Base-by-base conservation (phyloP, 1,139 yeast genomes). In the Saccharomyces hybrid region DNA sequence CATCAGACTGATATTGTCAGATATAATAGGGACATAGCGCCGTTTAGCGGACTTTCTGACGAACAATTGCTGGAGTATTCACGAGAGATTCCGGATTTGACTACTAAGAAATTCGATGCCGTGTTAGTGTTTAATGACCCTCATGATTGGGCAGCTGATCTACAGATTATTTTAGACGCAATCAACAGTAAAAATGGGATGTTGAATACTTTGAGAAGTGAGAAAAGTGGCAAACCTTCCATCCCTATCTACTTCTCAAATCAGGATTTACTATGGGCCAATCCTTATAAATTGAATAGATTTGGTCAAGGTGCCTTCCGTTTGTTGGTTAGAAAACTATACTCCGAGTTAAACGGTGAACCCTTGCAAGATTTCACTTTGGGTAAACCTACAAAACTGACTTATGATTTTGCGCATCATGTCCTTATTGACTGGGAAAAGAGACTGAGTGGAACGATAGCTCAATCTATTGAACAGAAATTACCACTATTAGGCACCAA, bases 261-360 rank as follows among this genome's bases (percentile, higher is more conserved):
- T 70, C 83, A 87, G 64, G 99, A 93, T 70, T 81, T 90, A 66
- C 68, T 88, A 50, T 93, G 97, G 97, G 90, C 97, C 8, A 89
- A 88, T 66, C 91, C 86, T 66, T 91, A 86, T 69, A 71, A 71
- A 9, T 71, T 85, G 56, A 90, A 96, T 14, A 77, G 99, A 56
- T 88, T 88, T 65, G 98, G 98, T 3, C 97, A 90, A 73, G 98
- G 98, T 27, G 95, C 95, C 1, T 85, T 88, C 64, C 76, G 95
- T 56, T 78, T 82, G 55, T 74, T 82, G 50, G 73, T 87, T 4
- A 87, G 86, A 64, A 73, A 81, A 4, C 71, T 91, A 52, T 89
- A 88, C 67, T 71, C 76, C 48, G 81, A 81, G 53, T 68, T 79
- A 49, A 84, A 86, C 51, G 77, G 80, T n/a, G 72, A 75, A 14